Evolutionary conservation across 768 basidiomycete species (phyloP).

Genomic region (Stropharia rugosoannulata): DNA sequence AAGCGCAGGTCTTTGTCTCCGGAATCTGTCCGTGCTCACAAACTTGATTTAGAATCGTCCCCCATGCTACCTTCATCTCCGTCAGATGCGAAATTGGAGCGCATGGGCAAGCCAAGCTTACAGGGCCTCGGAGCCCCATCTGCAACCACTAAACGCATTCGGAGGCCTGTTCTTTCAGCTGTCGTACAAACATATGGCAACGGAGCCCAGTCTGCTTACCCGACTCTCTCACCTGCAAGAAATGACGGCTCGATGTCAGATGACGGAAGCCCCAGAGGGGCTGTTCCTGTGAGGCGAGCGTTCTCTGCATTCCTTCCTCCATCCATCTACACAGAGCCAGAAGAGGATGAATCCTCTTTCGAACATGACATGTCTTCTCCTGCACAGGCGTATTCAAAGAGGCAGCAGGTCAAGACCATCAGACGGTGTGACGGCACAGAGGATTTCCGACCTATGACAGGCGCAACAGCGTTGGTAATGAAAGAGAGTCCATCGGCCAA

Average conservation of each 20-base stretch:
- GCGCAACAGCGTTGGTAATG: conserved; percentile 52
- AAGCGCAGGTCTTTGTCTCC: conserved; percentile 65
- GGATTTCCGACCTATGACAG: conserved; percentile 74
- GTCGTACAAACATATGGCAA: conserved; percentile 48
- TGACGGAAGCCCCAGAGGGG: conserved; percentile 30
- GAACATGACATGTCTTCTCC: conserved; percentile 77
- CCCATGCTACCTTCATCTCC: conserved; percentile 52
- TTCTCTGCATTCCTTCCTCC: conserved; percentile 75
- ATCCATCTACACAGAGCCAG: conserved; percentile 51
- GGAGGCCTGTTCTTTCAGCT: conserved; percentile 69
- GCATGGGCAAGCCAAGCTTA: conserved; percentile 51
- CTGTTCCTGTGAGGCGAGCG: conserved; percentile 63
- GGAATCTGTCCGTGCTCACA: conserved; percentile 36
- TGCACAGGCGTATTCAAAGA: conserved; percentile 76
- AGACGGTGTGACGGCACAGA: conserved; percentile 81
- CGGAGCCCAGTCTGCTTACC: conserved; percentile 41
- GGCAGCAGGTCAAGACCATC: conserved; percentile 76
- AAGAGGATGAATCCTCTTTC: conserved; percentile 52
- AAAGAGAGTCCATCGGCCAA: conserved; percentile 60
- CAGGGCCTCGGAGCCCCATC: conserved; percentile 55
- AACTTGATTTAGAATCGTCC: conserved; percentile 43
- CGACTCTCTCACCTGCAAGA: conserved; percentile 27
- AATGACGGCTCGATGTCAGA: conserved; percentile 19
- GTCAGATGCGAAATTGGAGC: conserved; percentile 45
- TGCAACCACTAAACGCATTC: conserved; percentile 54